Conservation (phyloP, 2,329 filamentous ascomycete species). For the Xylariaceae sp. region DNA sequence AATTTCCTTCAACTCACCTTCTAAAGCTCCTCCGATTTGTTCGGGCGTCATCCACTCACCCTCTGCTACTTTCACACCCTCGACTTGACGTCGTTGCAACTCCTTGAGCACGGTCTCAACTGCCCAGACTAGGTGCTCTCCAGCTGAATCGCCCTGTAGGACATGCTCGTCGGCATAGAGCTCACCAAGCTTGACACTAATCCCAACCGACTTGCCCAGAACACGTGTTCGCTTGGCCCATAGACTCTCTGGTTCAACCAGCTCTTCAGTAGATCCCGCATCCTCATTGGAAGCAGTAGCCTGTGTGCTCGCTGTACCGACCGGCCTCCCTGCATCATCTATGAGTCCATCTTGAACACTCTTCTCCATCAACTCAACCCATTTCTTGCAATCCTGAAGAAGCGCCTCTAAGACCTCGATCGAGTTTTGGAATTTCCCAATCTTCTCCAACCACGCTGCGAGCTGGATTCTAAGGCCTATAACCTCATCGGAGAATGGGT, state of each 20-base stretch:
- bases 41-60: slow-evolving; percentile 73
- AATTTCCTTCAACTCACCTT: slow-evolving; percentile 53
- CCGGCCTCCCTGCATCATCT: slow-evolving; percentile 46
- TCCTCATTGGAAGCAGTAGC: slow-evolving; percentile 19
- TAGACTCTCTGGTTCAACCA: slow-evolving; percentile 51
- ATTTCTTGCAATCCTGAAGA: slow-evolving; percentile 69
- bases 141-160: slow-evolving; percentile 73
- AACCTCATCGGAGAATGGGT: slow-evolving; percentile 90
- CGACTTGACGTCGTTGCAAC: slow-evolving; percentile 67
- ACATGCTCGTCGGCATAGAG: slow-evolving; percentile 81
- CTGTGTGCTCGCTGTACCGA: slow-evolving; percentile 24
- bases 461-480: slow-evolving; percentile 87
- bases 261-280: slow-evolving; percentile 18
- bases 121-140: slow-evolving; percentile 77
- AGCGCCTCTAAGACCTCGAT: slow-evolving; percentile 81
- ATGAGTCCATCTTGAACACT: slow-evolving; percentile 54
- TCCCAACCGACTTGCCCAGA: slow-evolving; percentile 74
- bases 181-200: slow-evolving; percentile 83
- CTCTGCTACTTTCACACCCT: slow-evolving; percentile 73
- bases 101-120: slow-evolving; percentile 82
- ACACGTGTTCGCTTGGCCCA: slow-evolving; percentile 69
- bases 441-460: slow-evolving; percentile 78
- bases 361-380: slow-evolving; percentile 62
- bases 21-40: slow-evolving; percentile 75
- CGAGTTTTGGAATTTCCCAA: slow-evolving; percentile 71